phyloP scores from a whole-genome alignment of 1,139 yeast species.

The Debaryomyces sp. region DNA sequence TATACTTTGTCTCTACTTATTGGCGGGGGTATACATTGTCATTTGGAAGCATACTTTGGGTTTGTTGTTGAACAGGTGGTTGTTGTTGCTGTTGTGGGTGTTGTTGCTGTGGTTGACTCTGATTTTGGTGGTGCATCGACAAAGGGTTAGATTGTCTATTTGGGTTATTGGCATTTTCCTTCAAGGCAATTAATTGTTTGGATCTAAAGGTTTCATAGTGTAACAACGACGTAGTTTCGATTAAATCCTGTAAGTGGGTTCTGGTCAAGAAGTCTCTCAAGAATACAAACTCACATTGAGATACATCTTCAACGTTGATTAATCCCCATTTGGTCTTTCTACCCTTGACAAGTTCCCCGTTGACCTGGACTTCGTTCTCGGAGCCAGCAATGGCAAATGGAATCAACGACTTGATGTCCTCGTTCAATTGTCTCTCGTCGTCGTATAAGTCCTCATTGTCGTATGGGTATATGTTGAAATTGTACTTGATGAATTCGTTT shows the following conservation, averaged over 20 bases:
- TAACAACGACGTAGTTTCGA: conserved; percentile 84
- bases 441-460: conserved; percentile 75
- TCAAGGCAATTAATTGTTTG: conserved; percentile 89
- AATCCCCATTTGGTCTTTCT: conserved; percentile 94
- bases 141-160: conserved; percentile 32
- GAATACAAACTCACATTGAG: conserved; percentile 93
- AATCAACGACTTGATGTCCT: conserved; percentile 74
- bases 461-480: conserved; percentile 84
- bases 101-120: conserved; percentile 3
- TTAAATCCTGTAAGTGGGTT: conserved; percentile 94
- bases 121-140: conserved; percentile 8
- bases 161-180: conserved; percentile 71
- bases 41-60: conserved; percentile 7
- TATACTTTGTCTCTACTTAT: conserved; percentile 1
- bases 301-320: conserved; percentile 88
- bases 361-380: conserved; percentile 71
- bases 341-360: conserved; percentile 83
- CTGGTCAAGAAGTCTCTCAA: conserved; percentile 92
- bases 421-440: conserved; percentile 78
- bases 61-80: conserved; percentile 3
- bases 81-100: conserved; percentile 9
- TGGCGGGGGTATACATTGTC: conserved; percentile 9
- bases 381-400: conserved; percentile 97
- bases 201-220: conserved; percentile 95
- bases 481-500: conserved; percentile 72